Conservation (phyloP, 495 filamentous ascomycete species). For the Tuber umbilicatum region DNA sequence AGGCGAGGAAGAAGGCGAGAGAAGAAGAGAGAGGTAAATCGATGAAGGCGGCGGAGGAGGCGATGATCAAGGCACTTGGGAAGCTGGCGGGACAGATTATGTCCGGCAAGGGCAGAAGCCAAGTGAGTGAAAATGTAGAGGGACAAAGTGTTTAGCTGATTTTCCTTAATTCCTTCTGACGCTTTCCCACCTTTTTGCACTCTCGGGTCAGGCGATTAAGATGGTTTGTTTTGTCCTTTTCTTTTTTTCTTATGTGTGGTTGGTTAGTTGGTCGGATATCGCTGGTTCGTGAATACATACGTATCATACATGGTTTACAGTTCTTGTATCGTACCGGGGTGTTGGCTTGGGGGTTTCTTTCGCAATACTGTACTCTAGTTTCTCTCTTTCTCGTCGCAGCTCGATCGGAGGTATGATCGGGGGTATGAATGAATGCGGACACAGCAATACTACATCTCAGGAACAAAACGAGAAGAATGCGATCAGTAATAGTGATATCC, state of each 20-base stretch:
- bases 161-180: not conserved
- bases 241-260: not conserved
- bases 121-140: not conserved
- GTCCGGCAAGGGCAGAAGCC: not conserved
- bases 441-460: not conserved
- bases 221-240: not conserved
- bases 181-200: not conserved
- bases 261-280: constrained; percentile 3
- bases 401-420: not conserved
- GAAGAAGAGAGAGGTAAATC: constrained; percentile 14
- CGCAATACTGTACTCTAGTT: not conserved
- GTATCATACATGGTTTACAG: not conserved
- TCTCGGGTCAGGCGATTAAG: not conserved
- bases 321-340: not conserved
- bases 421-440: not conserved
- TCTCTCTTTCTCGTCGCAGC: not conserved
- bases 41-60: constrained; percentile 24
- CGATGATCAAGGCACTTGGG: constrained; percentile 28
- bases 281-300: constrained; percentile 8
- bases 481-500: not conserved
- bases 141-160: not conserved
- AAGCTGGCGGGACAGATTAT: constrained; percentile 20
- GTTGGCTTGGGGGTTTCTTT: not conserved
- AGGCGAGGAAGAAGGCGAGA: constrained; percentile 9
- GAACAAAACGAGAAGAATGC: not conserved